Evolutionary conservation across 1,284 basidiomycete species (phyloP).

Genomic region (Ustilago lituana): DNA sequence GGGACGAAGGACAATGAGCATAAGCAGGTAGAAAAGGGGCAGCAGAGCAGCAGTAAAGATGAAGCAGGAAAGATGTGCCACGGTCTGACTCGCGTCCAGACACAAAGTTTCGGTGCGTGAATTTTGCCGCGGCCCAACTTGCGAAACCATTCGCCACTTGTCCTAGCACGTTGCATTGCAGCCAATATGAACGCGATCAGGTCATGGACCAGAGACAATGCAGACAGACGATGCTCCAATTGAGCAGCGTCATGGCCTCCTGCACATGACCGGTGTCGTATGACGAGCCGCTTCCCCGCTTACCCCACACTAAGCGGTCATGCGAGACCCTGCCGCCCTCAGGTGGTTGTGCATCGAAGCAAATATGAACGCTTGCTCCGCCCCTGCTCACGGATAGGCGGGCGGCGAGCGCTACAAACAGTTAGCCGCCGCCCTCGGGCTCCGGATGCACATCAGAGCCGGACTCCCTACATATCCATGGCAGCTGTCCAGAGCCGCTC

Average conservation of each 20-base stretch:
- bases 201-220: constrained; percentile 12
- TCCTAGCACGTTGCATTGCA: background rate
- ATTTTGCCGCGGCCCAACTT: constrained; percentile 29
- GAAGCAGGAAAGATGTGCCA: too few species aligned
- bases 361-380: background rate
- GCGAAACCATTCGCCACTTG: constrained; percentile 8
- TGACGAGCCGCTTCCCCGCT: constrained; percentile 1
- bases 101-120: constrained; percentile 16
- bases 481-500: background rate
- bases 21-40: constrained; percentile 1
- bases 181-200: constrained; percentile 18
- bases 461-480: constrained; percentile 3
- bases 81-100: constrained; percentile 8
- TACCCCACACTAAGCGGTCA: constrained; percentile 14
- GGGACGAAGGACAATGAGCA: too few species aligned
- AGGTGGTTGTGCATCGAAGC: constrained; percentile 7
- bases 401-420: too few species aligned
- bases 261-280: constrained; percentile 6
- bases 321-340: constrained; percentile 10
- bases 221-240: constrained; percentile 6
- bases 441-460: too few species aligned
- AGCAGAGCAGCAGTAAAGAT: background rate
- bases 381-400: background rate
- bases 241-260: constrained; percentile 9
- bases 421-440: too few species aligned